phyloP scores from a whole-genome alignment of 192 early-diverging fungal species.

The Coemansia sp. region DNA sequence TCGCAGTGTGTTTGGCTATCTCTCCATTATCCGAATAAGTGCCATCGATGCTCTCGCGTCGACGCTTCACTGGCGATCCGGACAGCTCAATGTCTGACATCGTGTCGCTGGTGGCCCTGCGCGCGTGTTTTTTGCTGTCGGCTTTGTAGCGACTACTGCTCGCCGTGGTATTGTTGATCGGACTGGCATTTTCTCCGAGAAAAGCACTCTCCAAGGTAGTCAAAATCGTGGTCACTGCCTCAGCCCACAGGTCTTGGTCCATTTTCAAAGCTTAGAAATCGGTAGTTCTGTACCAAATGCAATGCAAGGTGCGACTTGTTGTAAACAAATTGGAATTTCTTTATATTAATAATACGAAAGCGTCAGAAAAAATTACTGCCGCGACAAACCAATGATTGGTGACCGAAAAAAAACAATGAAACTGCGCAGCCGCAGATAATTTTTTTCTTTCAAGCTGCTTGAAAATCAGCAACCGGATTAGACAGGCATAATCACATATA shows the following conservation, averaged over 20 bases:
- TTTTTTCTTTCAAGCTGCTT: too few relatives aligned
- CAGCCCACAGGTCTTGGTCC: conserved; percentile 24
- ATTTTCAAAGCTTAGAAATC: too few relatives aligned
- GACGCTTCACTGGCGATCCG: conserved; percentile 35
- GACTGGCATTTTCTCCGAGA: conserved; percentile 21
- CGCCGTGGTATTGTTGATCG: neutral
- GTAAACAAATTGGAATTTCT: neutral
- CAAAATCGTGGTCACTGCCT: conserved; percentile 26
- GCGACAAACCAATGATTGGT: too few relatives aligned
- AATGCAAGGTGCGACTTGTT: neutral
- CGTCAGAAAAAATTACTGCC: too few relatives aligned
- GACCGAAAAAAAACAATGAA: too few relatives aligned
- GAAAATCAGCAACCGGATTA: too few relatives aligned
- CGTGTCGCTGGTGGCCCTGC: conserved; percentile 32
- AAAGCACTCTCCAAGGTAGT: conserved; percentile 37
- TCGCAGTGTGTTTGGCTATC: conserved; percentile 18
- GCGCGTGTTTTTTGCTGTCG: conserved; percentile 26
- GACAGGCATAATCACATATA: too few relatives aligned
- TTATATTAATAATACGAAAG: too few relatives aligned
- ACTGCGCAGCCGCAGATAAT: too few relatives aligned
- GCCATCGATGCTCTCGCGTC: conserved; percentile 37
- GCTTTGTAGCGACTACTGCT: neutral
- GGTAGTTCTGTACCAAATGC: too few relatives aligned
- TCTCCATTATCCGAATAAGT: conserved; percentile 8
- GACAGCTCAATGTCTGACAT: conserved; percentile 39